These are phyloP conservation scores for Alternaria postmessia DNA, from an alignment of 2,329 filamentous ascomycete species.

Conservation along the genomic window DNA sequence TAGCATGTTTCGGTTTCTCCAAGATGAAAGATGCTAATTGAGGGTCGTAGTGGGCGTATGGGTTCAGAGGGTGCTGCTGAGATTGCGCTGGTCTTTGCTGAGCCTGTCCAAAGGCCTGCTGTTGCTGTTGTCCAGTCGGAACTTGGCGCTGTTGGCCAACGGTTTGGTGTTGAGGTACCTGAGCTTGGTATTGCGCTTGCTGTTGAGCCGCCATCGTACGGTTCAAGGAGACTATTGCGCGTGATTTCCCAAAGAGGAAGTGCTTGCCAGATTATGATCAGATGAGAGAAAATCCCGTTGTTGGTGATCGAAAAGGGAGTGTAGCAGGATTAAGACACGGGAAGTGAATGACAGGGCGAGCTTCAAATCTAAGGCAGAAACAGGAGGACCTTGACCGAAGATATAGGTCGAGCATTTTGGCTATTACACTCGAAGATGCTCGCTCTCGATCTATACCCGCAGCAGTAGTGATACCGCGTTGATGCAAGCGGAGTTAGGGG, in stretches of 20 bases:
- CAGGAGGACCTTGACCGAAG: constrained; percentile 19
- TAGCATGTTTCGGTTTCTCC: constrained; percentile 29
- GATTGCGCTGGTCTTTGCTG: constrained; percentile 22
- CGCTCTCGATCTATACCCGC: constrained; percentile 11
- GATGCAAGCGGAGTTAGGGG: constrained; percentile 20
- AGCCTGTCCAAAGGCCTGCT: constrained; percentile 3
- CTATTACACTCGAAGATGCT: constrained; percentile 14
- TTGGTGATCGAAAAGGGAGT: neutral
- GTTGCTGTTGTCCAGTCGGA: constrained; percentile 18
- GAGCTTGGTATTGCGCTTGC: constrained; percentile 17
- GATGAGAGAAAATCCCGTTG: neutral
- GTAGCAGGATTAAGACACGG: neutral
- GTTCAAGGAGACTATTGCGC: constrained; percentile 14
- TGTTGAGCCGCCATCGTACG: constrained; percentile 20
- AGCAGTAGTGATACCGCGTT: constrained; percentile 19
- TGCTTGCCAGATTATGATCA: neutral
- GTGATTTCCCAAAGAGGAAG: neutral
- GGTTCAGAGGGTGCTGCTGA: constrained; percentile 14
- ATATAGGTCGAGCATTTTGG: constrained; percentile 20
- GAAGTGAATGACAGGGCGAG: constrained; percentile 15
- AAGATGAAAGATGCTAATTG: constrained; percentile 38
- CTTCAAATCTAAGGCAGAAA: constrained; percentile 20
- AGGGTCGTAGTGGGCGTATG: constrained; percentile 26
- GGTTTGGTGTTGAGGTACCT: constrained; percentile 26
- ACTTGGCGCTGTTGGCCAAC: constrained; percentile 17